Base-by-base conservation (phyloP, 192 early-diverging fungal species). In the Coemansia javaensis region DNA sequence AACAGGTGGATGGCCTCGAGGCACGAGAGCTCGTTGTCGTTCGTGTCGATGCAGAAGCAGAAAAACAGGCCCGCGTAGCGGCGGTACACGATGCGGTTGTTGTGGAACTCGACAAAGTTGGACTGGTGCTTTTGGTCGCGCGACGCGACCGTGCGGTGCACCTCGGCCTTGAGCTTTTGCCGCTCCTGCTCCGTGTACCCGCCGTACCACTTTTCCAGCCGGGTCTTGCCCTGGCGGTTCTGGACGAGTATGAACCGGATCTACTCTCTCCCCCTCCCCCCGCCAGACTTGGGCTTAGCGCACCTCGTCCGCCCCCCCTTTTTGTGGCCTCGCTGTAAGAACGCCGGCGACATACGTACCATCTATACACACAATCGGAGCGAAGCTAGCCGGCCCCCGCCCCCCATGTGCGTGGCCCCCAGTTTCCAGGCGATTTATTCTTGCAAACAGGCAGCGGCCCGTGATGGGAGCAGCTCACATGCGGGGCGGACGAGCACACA, bases 81-180 rank as follows among this genome's bases (percentile, higher is more conserved):
- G 28, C 97, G 88, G 55, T 99, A 99, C 0, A 99, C 90, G 28
- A 99, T 90, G 65, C 97, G 97, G 77, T 93, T 89, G 77, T 94
- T 94, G 56, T 92, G 86, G 77, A 94, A 98, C 89, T 99, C 96
- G 33, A 95, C 89, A 83, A 97, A 97, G 68, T 97, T 98, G 33
- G 89, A 90, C 73, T 95, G 93, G 60, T 91, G 85, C 72, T 93
- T 94, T 60, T 94, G 93, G 72, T 99, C 97, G 40, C 97, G 78
- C 16, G 90, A 90, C 30, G 97, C 94, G 35, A 98, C 85, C 17
- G 95, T 81, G 40, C 90, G 89, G 68, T 99, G 97, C 7, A 99
- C 93, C 41, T 97, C 91, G 14, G 85, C 84, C 59, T 97, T 97
- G 36, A 99, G 79, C 60, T 93, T 93, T 22, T 79, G 72, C 59